Evolutionary conservation across 1,284 basidiomycete species (phyloP).

Genomic region (Sporisorium exsertum): DNA sequence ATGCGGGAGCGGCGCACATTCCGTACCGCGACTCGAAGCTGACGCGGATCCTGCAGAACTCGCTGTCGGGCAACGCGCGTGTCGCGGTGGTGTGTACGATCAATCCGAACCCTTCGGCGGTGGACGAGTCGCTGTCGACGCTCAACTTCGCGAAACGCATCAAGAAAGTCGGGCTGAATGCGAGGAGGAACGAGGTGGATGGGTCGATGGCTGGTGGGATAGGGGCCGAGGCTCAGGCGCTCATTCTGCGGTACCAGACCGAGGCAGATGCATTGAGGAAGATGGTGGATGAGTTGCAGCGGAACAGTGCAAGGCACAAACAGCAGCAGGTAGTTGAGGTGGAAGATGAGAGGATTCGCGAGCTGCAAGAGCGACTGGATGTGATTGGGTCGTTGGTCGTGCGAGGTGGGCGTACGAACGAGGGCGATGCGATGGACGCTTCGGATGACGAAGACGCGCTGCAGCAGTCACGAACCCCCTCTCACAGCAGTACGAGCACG

Average conservation of each 20-base stretch:
- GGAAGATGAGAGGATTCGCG: constrained; percentile 37
- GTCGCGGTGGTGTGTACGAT: constrained; percentile 97
- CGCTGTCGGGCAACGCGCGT: constrained; percentile 90
- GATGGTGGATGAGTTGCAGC: constrained; percentile 53
- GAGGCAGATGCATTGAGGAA: constrained; percentile 60
- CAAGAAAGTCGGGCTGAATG: constrained; percentile 82
- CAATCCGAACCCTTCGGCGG: constrained; percentile 70
- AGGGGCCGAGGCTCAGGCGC: constrained; percentile 58
- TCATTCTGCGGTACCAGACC: constrained; percentile 59
- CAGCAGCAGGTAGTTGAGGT: constrained; percentile 10
- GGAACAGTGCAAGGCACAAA: background rate
- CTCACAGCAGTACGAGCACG: constrained; percentile 6
- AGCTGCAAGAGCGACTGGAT: constrained; percentile 60
- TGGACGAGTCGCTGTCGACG: constrained; percentile 84
- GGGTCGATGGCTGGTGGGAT: constrained; percentile 24
- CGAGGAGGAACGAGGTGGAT: constrained; percentile 88
- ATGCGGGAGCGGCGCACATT: constrained; percentile 75
- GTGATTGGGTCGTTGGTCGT: constrained; percentile 60
- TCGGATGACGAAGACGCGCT: constrained; percentile 11
- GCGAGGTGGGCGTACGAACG: constrained; percentile 44
- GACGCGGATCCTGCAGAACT: constrained; percentile 93
- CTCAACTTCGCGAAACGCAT: constrained; percentile 88
- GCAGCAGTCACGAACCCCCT: background rate
- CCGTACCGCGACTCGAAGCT: constrained; percentile 94
- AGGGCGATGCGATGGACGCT: constrained; percentile 8